These are phyloP conservation scores for Ogataea zsoltii DNA, from an alignment of 805 yeast species.

Conservation along the genomic window DNA sequence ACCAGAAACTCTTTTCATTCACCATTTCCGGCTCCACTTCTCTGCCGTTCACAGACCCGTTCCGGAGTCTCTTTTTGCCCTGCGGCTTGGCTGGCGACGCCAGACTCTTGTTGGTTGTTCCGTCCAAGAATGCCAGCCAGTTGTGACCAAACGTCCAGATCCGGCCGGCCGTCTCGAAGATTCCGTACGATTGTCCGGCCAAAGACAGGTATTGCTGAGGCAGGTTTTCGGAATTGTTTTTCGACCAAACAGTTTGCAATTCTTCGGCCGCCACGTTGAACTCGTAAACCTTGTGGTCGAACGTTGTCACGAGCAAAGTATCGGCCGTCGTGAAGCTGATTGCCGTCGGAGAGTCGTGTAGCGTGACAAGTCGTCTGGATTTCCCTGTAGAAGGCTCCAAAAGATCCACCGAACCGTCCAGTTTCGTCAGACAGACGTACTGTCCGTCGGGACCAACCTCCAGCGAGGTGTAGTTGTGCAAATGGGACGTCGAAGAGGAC, in stretches of 20 bases:
- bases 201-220: constrained; percentile 62
- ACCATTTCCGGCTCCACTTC: constrained; percentile 7
- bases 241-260: constrained; percentile 75
- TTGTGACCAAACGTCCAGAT: constrained; percentile 88
- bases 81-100: constrained; percentile 32
- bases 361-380: constrained; percentile 51
- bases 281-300: constrained; percentile 76
- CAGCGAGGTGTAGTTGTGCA: constrained; percentile 53
- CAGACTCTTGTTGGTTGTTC: constrained; percentile 46
- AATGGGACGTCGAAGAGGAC: constrained; percentile 29
- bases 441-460: constrained; percentile 47
- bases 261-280: constrained; percentile 43
- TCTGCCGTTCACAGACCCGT: constrained; percentile 23
- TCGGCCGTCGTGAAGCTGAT: constrained; percentile 49
- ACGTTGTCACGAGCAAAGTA: constrained; percentile 64
- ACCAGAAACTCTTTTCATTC: constrained; percentile 59
- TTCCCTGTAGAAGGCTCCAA: constrained; percentile 33
- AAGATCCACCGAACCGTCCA: constrained; percentile 65
- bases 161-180: constrained; percentile 48
- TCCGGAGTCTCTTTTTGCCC: constrained; percentile 35
- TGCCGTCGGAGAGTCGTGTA: constrained; percentile 61
- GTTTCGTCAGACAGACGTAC: constrained; percentile 57
- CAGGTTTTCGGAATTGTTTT: constrained; percentile 67
- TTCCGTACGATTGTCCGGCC: constrained; percentile 72
- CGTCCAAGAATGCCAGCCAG: constrained; percentile 78